Evolutionary conservation across 2,329 filamentous ascomycete species (phyloP), one percentile per base, ranked within the genome.

Genomic region (Colletotrichum plurivorum): DNA sequence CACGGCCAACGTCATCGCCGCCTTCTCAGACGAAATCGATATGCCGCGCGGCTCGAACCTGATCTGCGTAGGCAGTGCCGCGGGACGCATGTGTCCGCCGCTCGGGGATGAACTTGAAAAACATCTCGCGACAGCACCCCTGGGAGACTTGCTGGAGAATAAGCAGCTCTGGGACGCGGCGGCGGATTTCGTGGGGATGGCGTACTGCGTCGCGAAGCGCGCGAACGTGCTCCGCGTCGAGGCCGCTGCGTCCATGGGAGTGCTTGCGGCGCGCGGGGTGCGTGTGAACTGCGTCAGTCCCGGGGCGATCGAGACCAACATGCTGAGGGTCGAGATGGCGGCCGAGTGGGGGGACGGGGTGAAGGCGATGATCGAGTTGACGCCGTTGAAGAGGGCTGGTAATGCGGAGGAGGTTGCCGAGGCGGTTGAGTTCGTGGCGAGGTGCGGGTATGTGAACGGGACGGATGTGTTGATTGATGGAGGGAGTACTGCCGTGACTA

Each of bases 401-500:
- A 63, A 27, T 13, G 43, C 36, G 15, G 58, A 67, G 15, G 64
- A 67, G 52, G 22, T 67, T 31, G 64, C 64, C 2, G 58, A 67
- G 9, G 64, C n/a, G 20, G 16, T 67, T 25, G 51, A n/a, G 52
- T 67, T 67, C 52, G 64, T 63, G 1, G 51, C 13, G 0, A 15
- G 51, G 22, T 67, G 64, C 36, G 51, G 31, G 0, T 67, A 51
- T 39, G 45, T 67, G 7, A 67, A 67, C 25, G 64, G 64, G 43
- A 43, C 36, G 2, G 58, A 63, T 45, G n/a, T 67, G 1, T 45
- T 67, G 1, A 6, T 63, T 16, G 64, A 67, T 2, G 64, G 64
- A 1, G 64, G 64, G 0, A 61, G 39, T 46, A 20, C 55, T 36
- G 63, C 63, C 16, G 58, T 41, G 27, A 39, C 31, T 27, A 61